Conservation (phyloP, 148 eudicot genomes). For the Amaranthus cruentus region DNA sequence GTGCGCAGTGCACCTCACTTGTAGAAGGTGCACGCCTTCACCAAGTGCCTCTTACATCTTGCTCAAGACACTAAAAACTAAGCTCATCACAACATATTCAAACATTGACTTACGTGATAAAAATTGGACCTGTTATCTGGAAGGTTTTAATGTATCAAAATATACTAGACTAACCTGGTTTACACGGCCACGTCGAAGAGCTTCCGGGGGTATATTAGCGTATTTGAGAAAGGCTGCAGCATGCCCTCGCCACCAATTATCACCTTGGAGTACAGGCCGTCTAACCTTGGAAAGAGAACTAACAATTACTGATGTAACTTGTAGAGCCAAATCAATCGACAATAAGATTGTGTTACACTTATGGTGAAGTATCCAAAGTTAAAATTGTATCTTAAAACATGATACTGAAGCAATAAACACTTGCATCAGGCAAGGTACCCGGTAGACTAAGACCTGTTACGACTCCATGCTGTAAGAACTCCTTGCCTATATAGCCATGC, state of each 20-base stretch:
- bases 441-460: slow-evolving; percentile 49
- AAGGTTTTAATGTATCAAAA: neutral
- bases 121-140: neutral
- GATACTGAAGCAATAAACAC: slow-evolving; percentile 9
- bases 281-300: slow-evolving; percentile 27
- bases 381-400: neutral
- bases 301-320: slow-evolving; percentile 5
- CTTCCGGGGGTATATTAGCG: slow-evolving; percentile 42
- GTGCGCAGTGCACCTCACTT: too few species aligned
- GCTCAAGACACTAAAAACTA: too few species aligned
- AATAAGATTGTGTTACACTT: neutral
- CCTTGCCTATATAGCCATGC: slow-evolving; percentile 86
- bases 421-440: slow-evolving; percentile 30
- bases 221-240: slow-evolving; percentile 69
- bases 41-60: too few species aligned
- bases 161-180: slow-evolving; percentile 39
- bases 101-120: neutral
- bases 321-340: neutral
- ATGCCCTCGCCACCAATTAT: slow-evolving; percentile 93
- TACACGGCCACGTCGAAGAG: slow-evolving; percentile 63
- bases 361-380: neutral
- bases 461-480: slow-evolving; percentile 60
- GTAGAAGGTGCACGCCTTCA: too few species aligned
- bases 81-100: neutral
- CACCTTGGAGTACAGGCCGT: slow-evolving; percentile 68